These are phyloP conservation scores for Cladosporium sp. DNA, from an alignment of 2,329 filamentous ascomycete genomes.

Conservation along the genomic window DNA sequence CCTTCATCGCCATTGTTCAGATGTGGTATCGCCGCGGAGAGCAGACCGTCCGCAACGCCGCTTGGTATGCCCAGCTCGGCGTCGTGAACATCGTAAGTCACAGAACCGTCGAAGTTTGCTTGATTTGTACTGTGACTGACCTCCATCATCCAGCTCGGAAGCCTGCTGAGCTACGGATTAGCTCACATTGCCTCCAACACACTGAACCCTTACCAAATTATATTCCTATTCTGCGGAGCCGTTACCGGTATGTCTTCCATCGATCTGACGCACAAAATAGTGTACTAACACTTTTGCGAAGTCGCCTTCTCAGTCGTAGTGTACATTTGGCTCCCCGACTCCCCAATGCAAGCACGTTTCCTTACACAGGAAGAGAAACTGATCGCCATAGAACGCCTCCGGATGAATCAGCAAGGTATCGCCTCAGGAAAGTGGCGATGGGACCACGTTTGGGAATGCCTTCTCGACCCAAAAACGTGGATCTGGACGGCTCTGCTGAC, in stretches of 20 bases:
- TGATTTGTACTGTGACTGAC: not conserved
- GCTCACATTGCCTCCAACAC: constrained; percentile 22
- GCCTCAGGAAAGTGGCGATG: constrained; percentile 46
- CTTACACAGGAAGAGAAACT: constrained; percentile 54
- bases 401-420: constrained; percentile 41
- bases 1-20: constrained; percentile 25
- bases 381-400: constrained; percentile 53
- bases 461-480: constrained; percentile 58
- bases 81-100: constrained; percentile 25
- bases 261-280: too few relatives aligned
- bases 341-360: constrained; percentile 57
- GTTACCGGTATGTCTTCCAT: constrained; percentile 34
- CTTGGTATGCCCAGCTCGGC: constrained; percentile 29
- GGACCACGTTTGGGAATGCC: constrained; percentile 52
- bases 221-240: constrained; percentile 26
- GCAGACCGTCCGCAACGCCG: constrained; percentile 27
- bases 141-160: constrained; percentile 19
- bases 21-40: constrained; percentile 27
- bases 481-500: constrained; percentile 46
- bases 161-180: constrained; percentile 26
- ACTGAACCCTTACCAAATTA: constrained; percentile 19
- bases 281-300: constrained; percentile 35
- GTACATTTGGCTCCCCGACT: constrained; percentile 60
- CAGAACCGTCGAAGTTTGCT: not conserved
- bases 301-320: constrained; percentile 50